Conservation (phyloP, 352 stramenopile genomes). For the Phytophthora fragariae region DNA sequence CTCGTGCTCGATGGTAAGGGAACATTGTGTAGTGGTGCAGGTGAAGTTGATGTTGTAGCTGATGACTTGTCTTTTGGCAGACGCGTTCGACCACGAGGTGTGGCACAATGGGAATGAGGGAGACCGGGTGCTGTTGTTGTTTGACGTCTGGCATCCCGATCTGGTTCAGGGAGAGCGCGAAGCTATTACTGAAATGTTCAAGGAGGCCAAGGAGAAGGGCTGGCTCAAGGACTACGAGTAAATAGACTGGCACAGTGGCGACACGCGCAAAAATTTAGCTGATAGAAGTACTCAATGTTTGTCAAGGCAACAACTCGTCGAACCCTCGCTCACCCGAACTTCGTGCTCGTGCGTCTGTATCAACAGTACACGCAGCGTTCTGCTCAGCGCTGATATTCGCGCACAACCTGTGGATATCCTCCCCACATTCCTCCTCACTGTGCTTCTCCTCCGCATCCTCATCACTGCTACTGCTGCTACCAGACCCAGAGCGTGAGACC, state of each 20-base stretch:
- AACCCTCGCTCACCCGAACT: constrained; percentile 4
- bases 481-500: not conserved
- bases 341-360: not conserved
- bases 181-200: constrained; percentile 75
- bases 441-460: not conserved
- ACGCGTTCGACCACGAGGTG: constrained; percentile 86
- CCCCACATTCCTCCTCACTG: not conserved
- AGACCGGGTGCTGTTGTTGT: constrained; percentile 87
- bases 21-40: not conserved
- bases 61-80: constrained; percentile 27
- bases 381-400: constrained; percentile 45
- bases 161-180: constrained; percentile 65
- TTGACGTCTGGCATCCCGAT: constrained; percentile 86
- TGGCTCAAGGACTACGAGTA: constrained; percentile 74
- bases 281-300: not conserved
- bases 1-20: constrained; percentile 82
- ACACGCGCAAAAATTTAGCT: not conserved
- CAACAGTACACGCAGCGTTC: constrained; percentile 18
- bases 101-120: constrained; percentile 71
- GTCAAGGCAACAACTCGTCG: constrained; percentile 33
- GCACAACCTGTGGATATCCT: constrained; percentile 44
- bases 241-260: not conserved
- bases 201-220: constrained; percentile 74
- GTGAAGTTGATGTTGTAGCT: not conserved
- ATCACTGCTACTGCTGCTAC: not conserved